Evolutionary conservation across 768 basidiomycete genomes (phyloP).

Genomic region (Tricholoma sp.): DNA sequence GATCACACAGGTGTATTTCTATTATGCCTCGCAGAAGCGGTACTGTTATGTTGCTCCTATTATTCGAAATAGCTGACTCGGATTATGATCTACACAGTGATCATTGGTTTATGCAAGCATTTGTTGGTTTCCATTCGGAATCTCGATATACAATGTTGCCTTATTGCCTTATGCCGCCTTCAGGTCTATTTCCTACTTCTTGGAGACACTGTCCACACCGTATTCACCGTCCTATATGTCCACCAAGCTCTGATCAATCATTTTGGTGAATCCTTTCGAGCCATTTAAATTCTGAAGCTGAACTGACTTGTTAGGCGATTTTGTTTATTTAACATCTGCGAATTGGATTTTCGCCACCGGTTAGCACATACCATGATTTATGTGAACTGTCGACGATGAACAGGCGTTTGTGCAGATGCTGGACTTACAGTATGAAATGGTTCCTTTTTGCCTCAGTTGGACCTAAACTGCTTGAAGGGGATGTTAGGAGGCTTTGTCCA

Average conservation of each 20-base stretch:
- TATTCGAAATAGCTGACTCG: not conserved
- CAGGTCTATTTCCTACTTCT: slow-evolving; percentile 40
- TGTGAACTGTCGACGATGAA: not conserved
- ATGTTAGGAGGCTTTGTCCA: slow-evolving; percentile 12
- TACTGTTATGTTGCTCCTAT: slow-evolving; percentile 6
- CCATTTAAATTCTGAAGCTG: not conserved
- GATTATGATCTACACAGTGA: slow-evolving; percentile 30
- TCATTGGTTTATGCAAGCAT: slow-evolving; percentile 37
- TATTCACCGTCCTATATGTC: slow-evolving; percentile 39
- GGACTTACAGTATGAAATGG: slow-evolving; percentile 9
- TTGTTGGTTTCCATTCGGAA: slow-evolving; percentile 27
- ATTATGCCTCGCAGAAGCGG: slow-evolving; percentile 32
- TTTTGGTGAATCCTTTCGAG: slow-evolving; percentile 31
- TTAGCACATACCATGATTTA: not conserved
- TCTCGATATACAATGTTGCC: not conserved
- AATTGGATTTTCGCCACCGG: slow-evolving; percentile 12
- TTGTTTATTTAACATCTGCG: slow-evolving; percentile 3
- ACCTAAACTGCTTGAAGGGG: not conserved
- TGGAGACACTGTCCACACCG: slow-evolving; percentile 43
- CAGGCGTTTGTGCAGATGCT: slow-evolving; percentile 5
- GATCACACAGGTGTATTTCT: slow-evolving; percentile 43
- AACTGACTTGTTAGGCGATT: not conserved
- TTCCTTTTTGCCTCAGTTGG: not conserved
- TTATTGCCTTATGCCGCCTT: not conserved
- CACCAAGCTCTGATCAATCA: slow-evolving; percentile 42